These are phyloP conservation scores for Turnera subulata DNA, from an alignment of 345 rosid species.

Conservation along the genomic window DNA sequence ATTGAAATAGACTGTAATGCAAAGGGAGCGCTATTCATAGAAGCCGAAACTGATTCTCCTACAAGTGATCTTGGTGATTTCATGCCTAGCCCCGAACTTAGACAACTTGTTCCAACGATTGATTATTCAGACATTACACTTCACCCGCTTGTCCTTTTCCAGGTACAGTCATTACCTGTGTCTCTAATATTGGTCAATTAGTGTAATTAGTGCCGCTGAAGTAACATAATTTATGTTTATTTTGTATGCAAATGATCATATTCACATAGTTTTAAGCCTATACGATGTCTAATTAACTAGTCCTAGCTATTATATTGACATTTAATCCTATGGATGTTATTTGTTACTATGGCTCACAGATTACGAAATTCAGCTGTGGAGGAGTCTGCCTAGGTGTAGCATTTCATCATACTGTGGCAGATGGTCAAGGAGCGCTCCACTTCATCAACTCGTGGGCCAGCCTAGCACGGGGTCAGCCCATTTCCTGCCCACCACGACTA, in stretches of 20 bases:
- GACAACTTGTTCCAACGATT: slow-evolving; percentile 5
- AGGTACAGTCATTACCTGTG: too few species aligned
- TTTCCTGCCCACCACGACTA: background rate
- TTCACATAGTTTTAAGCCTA: too few species aligned
- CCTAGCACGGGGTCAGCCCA: background rate
- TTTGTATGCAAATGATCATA: too few species aligned
- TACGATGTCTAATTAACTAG: too few species aligned
- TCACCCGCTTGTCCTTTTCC: background rate
- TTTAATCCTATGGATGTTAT: background rate
- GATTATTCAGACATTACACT: background rate
- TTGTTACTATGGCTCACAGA: background rate
- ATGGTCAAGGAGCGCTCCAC: background rate
- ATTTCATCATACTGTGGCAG: slow-evolving; percentile 5
- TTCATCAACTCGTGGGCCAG: slow-evolving; percentile 13
- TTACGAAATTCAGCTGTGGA: slow-evolving; percentile 13
- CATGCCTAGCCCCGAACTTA: background rate
- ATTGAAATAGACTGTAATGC: slow-evolving; percentile 27
- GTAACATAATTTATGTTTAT: too few species aligned
- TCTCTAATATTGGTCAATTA: too few species aligned
- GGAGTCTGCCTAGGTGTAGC: slow-evolving; percentile 13
- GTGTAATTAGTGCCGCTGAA: too few species aligned
- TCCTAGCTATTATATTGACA: too few species aligned
- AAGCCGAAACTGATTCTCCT: slow-evolving; percentile 8
- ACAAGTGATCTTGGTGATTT: background rate
- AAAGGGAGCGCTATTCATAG: slow-evolving; percentile 5